Percentiles rank a stretch among this genome's conserved stretches.
These are phyloP conservation scores for Talaromyces sp. DNA, from an alignment of 2,329 filamentous ascomycete genomes.

Conservation along the genomic window DNA sequence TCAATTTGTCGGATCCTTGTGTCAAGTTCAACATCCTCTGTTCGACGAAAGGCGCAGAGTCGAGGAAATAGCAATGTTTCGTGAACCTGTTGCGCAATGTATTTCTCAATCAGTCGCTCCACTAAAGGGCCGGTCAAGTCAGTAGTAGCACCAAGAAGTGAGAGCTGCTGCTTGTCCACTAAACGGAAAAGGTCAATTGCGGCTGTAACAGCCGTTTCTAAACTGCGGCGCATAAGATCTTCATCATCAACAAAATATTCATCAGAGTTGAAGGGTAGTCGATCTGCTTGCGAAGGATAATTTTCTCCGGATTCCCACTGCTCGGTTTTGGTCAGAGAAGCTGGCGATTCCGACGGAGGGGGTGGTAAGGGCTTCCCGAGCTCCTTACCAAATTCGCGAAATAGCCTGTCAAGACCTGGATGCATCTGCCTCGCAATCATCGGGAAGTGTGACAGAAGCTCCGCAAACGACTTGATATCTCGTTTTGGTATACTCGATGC, in stretches of 20 bases:
- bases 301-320: constrained; percentile 23
- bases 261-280: constrained; percentile 53
- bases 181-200: constrained; percentile 94
- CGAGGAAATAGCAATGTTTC: constrained; percentile 76
- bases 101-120: constrained; percentile 89
- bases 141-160: constrained; percentile 83
- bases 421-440: constrained; percentile 98
- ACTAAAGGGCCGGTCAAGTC: constrained; percentile 88
- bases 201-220: constrained; percentile 86
- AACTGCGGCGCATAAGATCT: constrained; percentile 76
- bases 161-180: constrained; percentile 93
- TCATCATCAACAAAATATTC: constrained; percentile 85
- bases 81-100: constrained; percentile 89
- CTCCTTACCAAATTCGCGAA: constrained; percentile 80
- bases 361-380: constrained; percentile 80
- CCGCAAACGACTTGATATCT: constrained; percentile 83
- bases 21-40: constrained; percentile 83
- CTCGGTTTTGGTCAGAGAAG: constrained; percentile 56
- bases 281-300: constrained; percentile 20
- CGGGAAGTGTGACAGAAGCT: constrained; percentile 84
- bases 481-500: constrained; percentile 59
- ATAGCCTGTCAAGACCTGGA: constrained; percentile 78
- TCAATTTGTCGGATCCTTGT: constrained; percentile 89
- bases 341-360: constrained; percentile 51
- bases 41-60: constrained; percentile 68